Base-by-base conservation (phyloP, 768 basidiomycete species). In the Hysterangium stoloniferum region DNA sequence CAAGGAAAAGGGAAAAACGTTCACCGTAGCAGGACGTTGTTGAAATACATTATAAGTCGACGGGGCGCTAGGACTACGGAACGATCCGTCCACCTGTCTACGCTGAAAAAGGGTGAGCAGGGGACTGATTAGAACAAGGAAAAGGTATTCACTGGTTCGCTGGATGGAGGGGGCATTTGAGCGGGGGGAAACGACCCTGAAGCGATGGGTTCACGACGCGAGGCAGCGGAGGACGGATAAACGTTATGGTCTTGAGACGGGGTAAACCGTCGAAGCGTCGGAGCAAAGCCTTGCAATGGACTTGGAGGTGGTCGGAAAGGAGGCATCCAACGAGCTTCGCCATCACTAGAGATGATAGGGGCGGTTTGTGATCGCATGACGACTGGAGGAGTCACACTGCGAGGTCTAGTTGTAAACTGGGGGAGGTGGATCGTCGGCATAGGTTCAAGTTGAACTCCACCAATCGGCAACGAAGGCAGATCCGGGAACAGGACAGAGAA, bases 401-500 rank as follows among this genome's bases (percentile, higher is more conserved):
- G 49, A 41, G 49, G 49, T 15, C 49, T 31, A 9, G 31, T 22
- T 28, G 59, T 62, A 4, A 52, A 56, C 15, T 59, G 55, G 17
- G 63, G 66, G 36, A 62, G 62, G 7, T 70, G 67, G 2, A 58
- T 58, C 0, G 60, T 56, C 8, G 55, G 53, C 31, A 56, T 50
- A 56, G 52, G 49, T 59, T 59, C 40, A 58, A 56, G 47, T 45
- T 1, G 74, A 73, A 54, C 71, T 72, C 15, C 68, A 34, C 72
- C 75, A 45, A 71, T 66, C 15, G 72, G 68, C 29, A 72, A 64
- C 1, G 64, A 48, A 15, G 60, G 60, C 38, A 51, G 9, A 31
- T 45, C 44, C 4, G 28, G 31, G 9, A 45, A 45, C 11, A 29
- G 27, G 13, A 31, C 44, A 13, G 29, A 6, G 15, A 29, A n/a